Percentiles rank a stretch among this genome's conserved stretches.
These are phyloP conservation scores for Phytophthora litchii DNA, from an alignment of 352 stramenopile genomes.

Conservation along the genomic window DNA sequence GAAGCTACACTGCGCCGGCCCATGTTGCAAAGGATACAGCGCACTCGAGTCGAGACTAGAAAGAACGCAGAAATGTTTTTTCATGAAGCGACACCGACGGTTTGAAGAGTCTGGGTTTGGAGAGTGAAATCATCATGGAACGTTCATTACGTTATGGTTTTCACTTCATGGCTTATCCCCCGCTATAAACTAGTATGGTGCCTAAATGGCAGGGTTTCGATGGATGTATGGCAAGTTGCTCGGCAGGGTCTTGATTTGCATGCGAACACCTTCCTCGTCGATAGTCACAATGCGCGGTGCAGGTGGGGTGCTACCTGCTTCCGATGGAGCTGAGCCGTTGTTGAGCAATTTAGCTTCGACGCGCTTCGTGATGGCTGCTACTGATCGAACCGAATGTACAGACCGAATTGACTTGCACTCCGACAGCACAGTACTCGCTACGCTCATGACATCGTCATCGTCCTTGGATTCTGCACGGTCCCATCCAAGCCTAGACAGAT, in stretches of 20 bases:
- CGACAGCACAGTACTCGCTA: constrained; percentile 79
- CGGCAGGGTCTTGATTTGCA: constrained; percentile 89
- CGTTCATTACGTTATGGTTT: too few species aligned
- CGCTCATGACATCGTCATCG: constrained; percentile 71
- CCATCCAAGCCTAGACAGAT: constrained; percentile 55
- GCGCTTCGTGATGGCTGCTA: constrained; percentile 73
- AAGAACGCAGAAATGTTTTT: constrained; percentile 19
- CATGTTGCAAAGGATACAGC: constrained; percentile 11
- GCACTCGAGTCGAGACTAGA: not conserved
- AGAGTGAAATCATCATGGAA: too few species aligned
- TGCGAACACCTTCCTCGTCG: constrained; percentile 86
- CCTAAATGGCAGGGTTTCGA: constrained; percentile 92
- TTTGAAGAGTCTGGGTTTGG: constrained; percentile 28
- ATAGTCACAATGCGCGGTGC: constrained; percentile 88
- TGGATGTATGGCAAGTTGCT: constrained; percentile 95
- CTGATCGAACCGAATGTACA: constrained; percentile 83
- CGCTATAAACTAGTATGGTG: not conserved
- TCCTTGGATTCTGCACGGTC: constrained; percentile 37
- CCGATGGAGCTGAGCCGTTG: constrained; percentile 10
- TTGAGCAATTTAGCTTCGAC: constrained; percentile 72
- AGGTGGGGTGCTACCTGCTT: constrained; percentile 35
- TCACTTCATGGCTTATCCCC: too few species aligned
- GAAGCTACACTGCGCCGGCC: constrained; percentile 49
- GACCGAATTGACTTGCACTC: constrained; percentile 89
- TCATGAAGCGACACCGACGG: constrained; percentile 22